phyloP scores from a whole-genome alignment of 306 rosid genomes.

The Potentilla sterilis region DNA sequence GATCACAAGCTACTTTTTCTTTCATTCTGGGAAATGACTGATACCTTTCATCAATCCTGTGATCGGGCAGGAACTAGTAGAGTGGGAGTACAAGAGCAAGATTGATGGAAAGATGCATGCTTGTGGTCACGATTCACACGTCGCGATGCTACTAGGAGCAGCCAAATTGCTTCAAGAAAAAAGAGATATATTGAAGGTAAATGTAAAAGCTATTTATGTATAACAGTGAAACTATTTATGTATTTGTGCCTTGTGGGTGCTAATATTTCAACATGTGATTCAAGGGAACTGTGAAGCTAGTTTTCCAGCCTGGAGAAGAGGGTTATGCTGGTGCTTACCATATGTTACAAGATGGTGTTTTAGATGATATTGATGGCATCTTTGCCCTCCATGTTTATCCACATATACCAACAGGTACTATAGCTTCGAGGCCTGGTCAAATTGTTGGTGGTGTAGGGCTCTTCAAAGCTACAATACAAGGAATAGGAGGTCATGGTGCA shows the following conservation, averaged over 20 bases:
- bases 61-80: slow-evolving; percentile 41
- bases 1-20: neutral
- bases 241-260: neutral
- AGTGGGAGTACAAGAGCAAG: slow-evolving; percentile 54
- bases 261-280: neutral
- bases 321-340: slow-evolving; percentile 50
- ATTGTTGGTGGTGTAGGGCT: slow-evolving; percentile 40
- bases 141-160: slow-evolving; percentile 57
- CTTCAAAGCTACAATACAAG: slow-evolving; percentile 37
- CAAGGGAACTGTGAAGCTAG: slow-evolving; percentile 48
- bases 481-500: slow-evolving; percentile 46
- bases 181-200: slow-evolving; percentile 25
- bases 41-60: neutral
- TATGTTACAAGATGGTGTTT: slow-evolving; percentile 33
- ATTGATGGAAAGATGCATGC: slow-evolving; percentile 51
- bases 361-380: slow-evolving; percentile 40
- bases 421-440: slow-evolving; percentile 43
- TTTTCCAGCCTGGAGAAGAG: slow-evolving; percentile 51
- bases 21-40: neutral
- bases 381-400: slow-evolving; percentile 41
- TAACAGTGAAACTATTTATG: neutral
- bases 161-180: slow-evolving; percentile 45
- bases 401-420: slow-evolving; percentile 31
- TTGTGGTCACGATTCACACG: slow-evolving; percentile 55
- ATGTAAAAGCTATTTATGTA: neutral